phyloP scores from a whole-genome alignment of 179 eudicot genomes.

The Pouteria campechiana region DNA sequence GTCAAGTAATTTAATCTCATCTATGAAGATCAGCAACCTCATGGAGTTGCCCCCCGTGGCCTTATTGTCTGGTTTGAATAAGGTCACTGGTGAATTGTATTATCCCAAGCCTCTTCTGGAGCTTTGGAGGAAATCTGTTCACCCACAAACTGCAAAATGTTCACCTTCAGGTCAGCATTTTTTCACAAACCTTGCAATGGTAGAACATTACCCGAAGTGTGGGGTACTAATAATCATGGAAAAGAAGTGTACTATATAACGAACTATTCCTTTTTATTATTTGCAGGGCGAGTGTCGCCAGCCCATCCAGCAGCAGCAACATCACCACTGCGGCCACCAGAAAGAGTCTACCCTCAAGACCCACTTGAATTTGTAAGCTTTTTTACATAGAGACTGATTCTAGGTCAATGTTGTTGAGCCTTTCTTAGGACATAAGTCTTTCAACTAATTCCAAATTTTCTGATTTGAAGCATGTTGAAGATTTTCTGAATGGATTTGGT shows the following conservation, averaged over 20 bases:
- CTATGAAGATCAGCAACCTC: constrained; percentile 42
- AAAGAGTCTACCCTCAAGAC: constrained; percentile 22
- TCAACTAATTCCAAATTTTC: constrained; percentile 3
- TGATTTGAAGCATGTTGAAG: constrained; percentile 43
- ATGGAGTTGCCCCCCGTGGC: constrained; percentile 73
- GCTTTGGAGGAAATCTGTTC: constrained; percentile 50
- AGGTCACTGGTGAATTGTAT: constrained; percentile 25
- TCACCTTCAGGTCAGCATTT: constrained; percentile 65
- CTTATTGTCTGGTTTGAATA: constrained; percentile 34
- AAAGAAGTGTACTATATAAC: too few relatives aligned
- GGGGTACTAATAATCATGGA: too few relatives aligned
- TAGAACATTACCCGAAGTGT: too few relatives aligned
- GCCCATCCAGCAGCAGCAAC: constrained; percentile 55
- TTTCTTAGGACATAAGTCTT: background rate
- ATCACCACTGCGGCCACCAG: constrained; percentile 41
- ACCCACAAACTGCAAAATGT: constrained; percentile 43
- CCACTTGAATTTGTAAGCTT: constrained; percentile 39
- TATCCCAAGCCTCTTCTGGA: constrained; percentile 63
- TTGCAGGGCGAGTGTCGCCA: constrained; percentile 40
- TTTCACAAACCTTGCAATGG: too few relatives aligned
- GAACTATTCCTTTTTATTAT: background rate
- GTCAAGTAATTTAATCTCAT: too few relatives aligned
- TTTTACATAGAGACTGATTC: too few relatives aligned
- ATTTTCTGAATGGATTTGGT: constrained; percentile 31
- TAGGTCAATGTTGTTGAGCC: constrained; percentile 1